Conservation (phyloP, 2,329 filamentous ascomycete genomes). For the Fusarium sp. region DNA sequence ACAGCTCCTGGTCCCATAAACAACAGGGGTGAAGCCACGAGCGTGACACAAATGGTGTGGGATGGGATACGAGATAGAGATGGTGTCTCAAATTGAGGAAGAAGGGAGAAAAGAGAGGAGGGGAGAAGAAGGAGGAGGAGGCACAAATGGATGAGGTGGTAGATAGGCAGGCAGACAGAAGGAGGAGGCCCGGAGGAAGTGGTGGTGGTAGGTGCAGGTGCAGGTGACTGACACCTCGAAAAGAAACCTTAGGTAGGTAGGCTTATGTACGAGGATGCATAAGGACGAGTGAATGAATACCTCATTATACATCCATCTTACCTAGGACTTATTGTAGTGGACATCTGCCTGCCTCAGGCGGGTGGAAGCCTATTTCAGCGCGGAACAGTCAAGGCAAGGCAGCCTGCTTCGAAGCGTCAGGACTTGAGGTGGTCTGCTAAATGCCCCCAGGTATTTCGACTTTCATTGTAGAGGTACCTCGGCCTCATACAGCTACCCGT, state of each 20-base stretch:
- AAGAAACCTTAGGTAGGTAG: neutral
- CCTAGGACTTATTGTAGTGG: neutral
- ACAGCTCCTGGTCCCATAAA: neutral
- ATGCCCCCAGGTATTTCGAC: neutral
- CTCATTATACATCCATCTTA: neutral
- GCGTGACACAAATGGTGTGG: neutral
- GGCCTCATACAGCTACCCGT: neutral
- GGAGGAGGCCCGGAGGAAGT: neutral
- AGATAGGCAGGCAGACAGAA: neutral
- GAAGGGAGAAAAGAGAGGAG: neutral
- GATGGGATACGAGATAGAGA: neutral
- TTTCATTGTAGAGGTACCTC: neutral
- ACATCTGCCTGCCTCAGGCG: neutral
- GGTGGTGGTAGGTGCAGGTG: neutral
- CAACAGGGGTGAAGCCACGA: neutral
- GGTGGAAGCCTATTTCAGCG: neutral
- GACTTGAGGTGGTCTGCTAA: neutral
- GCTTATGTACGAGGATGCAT: conserved; percentile 4
- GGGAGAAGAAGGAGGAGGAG: neutral
- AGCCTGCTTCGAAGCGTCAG: neutral
- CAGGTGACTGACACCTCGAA: conserved; percentile 8
- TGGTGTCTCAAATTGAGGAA: neutral
- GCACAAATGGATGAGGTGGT: neutral
- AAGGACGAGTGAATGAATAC: neutral
- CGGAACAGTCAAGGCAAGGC: neutral